phyloP scores from a whole-genome alignment of 306 rosid species.

The Vigna trinervia region DNA sequence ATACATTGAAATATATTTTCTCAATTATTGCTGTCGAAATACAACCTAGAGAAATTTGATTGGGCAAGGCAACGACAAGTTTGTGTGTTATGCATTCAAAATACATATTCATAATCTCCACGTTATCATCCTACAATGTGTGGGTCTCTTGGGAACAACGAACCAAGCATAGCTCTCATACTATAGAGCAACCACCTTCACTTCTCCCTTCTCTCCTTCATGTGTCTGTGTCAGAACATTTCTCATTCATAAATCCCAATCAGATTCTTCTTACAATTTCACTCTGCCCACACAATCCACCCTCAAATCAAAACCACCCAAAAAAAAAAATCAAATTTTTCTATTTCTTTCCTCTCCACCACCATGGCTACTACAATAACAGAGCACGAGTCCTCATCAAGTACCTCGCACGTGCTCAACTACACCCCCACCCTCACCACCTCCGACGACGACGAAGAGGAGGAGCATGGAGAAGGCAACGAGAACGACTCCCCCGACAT shows the following conservation, averaged over 20 bases:
- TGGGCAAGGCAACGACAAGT: neutral
- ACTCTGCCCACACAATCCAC: neutral
- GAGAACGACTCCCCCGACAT: neutral
- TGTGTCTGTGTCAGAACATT: neutral
- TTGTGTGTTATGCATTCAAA: neutral
- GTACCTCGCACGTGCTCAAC: neutral
- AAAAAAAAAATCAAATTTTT: neutral
- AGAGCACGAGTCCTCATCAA: neutral
- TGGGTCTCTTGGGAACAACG: slow-evolving; percentile 8
- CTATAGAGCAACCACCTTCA: neutral
- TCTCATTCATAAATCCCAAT: neutral
- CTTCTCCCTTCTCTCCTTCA: neutral
- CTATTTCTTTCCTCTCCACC: neutral
- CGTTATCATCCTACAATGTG: neutral
- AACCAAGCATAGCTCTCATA: neutral
- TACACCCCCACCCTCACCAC: neutral
- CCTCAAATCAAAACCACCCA: neutral
- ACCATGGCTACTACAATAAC: neutral
- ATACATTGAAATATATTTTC: no score
- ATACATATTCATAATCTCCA: neutral
- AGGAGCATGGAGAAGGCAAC: neutral
- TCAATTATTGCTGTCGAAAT: neutral
- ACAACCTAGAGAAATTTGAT: neutral
- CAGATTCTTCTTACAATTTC: neutral
- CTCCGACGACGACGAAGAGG: neutral